Conservation (phyloP, 1,139 yeast genomes). For the Kodamaea derodonti region DNA sequence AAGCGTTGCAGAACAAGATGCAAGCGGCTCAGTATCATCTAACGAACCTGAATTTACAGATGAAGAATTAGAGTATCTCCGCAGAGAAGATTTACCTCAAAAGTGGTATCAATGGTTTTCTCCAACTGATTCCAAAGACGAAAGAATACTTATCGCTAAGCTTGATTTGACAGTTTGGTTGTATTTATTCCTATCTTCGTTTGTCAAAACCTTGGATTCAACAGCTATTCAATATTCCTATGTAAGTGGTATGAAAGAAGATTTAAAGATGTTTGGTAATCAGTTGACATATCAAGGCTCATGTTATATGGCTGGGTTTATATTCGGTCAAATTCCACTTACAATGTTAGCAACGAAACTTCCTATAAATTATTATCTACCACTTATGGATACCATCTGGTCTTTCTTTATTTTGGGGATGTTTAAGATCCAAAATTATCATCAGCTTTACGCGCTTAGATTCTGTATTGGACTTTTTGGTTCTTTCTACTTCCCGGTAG, state of each 20-base stretch:
- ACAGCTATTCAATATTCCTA: slow-evolving; percentile 26
- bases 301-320: slow-evolving; percentile 23
- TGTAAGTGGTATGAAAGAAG: slow-evolving; percentile 25
- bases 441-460: slow-evolving; percentile 22
- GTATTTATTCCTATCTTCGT: slow-evolving; percentile 14
- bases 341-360: slow-evolving; percentile 18
- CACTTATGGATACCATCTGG: slow-evolving; percentile 23
- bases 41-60: slow-evolving; percentile 6
- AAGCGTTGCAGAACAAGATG: not conserved
- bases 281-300: slow-evolving; percentile 27
- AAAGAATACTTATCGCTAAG: slow-evolving; percentile 12
- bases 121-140: slow-evolving; percentile 13
- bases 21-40: not conserved
- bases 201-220: slow-evolving; percentile 12
- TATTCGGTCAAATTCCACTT: slow-evolving; percentile 23
- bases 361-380: slow-evolving; percentile 21
- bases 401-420: slow-evolving; percentile 21
- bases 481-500: slow-evolving; percentile 14
- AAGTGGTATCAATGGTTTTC: slow-evolving; percentile 18
- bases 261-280: slow-evolving; percentile 25
- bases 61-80: slow-evolving; percentile 12
- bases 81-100: slow-evolving; percentile 10
- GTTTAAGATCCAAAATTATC: slow-evolving; percentile 14
- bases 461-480: slow-evolving; percentile 24
- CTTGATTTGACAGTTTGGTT: slow-evolving; percentile 16